Conservation (phyloP, 495 filamentous ascomycete genomes). For the Aspergillus panamensis region DNA sequence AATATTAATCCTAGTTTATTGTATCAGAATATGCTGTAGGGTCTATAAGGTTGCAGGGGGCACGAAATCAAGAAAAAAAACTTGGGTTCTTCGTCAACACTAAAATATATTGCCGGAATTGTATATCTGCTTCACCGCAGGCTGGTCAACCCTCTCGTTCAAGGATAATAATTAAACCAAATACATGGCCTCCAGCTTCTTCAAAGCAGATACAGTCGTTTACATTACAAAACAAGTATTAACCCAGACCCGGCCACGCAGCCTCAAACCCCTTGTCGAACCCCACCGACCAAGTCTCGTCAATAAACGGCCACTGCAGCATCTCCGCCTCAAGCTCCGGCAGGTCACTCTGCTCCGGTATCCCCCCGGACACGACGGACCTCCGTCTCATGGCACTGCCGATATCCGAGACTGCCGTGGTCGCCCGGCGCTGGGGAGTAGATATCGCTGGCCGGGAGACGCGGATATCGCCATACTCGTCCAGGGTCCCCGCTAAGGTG, state of each 20-base stretch:
- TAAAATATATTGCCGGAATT: no score
- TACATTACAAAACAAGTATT: no score
- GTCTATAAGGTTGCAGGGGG: no score
- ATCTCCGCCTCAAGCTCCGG: conserved; percentile 41
- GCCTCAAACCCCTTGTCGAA: conserved; percentile 40
- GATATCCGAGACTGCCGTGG: background rate
- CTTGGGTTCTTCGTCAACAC: no score
- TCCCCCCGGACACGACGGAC: background rate
- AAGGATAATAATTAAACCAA: no score
- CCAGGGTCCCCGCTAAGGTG: conserved; percentile 36
- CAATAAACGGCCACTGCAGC: conserved; percentile 46
- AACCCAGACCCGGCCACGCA: conserved; percentile 16
- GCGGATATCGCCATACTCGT: conserved; percentile 46
- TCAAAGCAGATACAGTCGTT: no score
- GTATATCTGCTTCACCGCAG: no score
- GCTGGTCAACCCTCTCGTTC: no score
- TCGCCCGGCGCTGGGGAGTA: background rate
- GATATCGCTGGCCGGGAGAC: conserved; percentile 13
- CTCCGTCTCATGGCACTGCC: background rate
- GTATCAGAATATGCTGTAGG: no score
- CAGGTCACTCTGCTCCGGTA: conserved; percentile 5
- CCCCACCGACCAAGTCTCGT: conserved; percentile 40
- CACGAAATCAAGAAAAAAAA: no score
- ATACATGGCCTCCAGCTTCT: no score
- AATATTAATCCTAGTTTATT: no score